phyloP scores from a whole-genome alignment of 2,329 filamentous ascomycete species.

The Pseudopyricularia cyperi region DNA sequence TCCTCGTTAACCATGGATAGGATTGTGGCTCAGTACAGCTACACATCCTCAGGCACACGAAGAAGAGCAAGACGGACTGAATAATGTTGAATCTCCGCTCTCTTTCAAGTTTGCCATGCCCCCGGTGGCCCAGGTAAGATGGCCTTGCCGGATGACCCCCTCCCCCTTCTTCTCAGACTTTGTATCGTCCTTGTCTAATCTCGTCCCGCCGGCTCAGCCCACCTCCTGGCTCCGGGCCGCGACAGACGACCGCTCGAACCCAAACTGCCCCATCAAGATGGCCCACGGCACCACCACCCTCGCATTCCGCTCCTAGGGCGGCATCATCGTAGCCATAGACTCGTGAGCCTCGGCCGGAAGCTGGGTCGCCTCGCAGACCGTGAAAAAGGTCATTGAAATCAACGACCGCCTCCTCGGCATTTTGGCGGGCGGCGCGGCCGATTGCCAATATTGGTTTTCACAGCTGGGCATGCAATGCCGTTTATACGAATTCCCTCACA shows the following conservation, averaged over 20 bases:
- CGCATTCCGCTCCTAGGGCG: constrained; percentile 94
- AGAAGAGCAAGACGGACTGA: too few relatives aligned
- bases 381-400: constrained; percentile 99
- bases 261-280: constrained; percentile 96
- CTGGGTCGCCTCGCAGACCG: constrained; percentile 99
- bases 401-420: constrained; percentile 88
- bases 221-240: constrained; percentile 91
- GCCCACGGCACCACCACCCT: constrained; percentile 97
- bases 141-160: too few relatives aligned
- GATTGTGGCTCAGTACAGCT: too few relatives aligned
- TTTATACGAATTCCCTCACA: constrained; percentile 97
- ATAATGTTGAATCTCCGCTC: too few relatives aligned
- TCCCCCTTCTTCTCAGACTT: too few relatives aligned
- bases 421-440: constrained; percentile 96
- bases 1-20: too few relatives aligned
- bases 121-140: constrained; percentile 72
- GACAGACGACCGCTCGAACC: constrained; percentile 95
- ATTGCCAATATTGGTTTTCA: constrained; percentile 99
- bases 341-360: constrained; percentile 93
- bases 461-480: constrained; percentile 99
- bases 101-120: constrained; percentile 93
- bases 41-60: too few relatives aligned
- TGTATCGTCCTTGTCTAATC: too few relatives aligned
- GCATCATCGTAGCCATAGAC: constrained; percentile 96
- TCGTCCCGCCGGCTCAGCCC: too few relatives aligned